Percentiles rank a stretch among this genome's conserved stretches.
phyloP scores from a whole-genome alignment of 768 basidiomycete species.

The Russula olivacea region DNA sequence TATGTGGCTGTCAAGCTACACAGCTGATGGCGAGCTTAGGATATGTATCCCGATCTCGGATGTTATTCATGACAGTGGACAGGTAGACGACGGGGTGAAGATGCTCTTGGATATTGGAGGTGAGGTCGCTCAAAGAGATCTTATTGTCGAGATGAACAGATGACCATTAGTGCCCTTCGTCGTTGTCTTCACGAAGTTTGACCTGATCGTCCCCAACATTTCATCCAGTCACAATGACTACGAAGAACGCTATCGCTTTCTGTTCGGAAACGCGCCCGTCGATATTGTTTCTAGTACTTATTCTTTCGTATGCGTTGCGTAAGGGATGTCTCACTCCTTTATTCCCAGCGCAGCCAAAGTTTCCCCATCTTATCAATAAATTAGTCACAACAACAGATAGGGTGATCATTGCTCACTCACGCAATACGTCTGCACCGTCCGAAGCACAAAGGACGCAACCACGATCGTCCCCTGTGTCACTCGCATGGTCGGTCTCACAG shows the following conservation, averaged over 20 bases:
- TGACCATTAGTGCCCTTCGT: constrained; percentile 5
- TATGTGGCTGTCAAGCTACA: background rate
- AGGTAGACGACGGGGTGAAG: background rate
- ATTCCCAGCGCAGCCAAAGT: background rate
- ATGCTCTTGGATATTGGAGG: constrained; percentile 1
- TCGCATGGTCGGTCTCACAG: constrained; percentile 16
- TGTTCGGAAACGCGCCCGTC: background rate
- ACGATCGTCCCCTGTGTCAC: background rate
- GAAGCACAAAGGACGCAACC: background rate
- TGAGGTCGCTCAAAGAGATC: background rate
- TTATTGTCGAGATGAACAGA: background rate
- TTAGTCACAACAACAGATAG: background rate
- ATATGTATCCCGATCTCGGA: constrained; percentile 9
- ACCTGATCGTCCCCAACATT: too few relatives aligned
- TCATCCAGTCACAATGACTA: background rate
- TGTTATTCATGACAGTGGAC: background rate
- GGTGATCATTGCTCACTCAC: background rate
- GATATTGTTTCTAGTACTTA: constrained; percentile 5
- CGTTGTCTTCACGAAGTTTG: constrained; percentile 7
- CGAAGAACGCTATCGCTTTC: background rate
- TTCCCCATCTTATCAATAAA: background rate
- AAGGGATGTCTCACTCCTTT: background rate
- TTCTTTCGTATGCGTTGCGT: background rate
- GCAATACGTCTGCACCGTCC: background rate
- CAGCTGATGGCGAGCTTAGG: background rate